Evolutionary conservation across 169 alveolate species (phyloP).

Genomic region (Plasmodium yoelii): DNA sequence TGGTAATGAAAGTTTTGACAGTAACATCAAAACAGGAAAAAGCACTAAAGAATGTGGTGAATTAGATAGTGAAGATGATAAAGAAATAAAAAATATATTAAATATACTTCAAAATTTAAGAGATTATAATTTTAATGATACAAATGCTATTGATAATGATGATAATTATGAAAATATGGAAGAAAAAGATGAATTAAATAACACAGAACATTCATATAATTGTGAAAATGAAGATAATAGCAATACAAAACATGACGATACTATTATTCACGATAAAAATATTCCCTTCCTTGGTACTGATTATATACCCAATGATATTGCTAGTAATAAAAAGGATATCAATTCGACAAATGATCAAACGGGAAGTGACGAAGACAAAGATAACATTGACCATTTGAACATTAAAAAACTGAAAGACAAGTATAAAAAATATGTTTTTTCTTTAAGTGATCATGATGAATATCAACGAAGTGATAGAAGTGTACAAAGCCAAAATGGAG

Average conservation of each 20-base stretch:
- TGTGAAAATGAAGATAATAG: conserved; percentile 18
- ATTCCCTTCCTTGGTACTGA: conserved; percentile 49
- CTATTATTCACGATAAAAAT: conserved; percentile 20
- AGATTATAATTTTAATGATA: conserved; percentile 62
- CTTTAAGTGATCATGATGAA: conserved; percentile 20
- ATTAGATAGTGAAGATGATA: conserved; percentile 53
- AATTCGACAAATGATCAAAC: background rate
- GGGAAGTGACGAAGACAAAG: background rate
- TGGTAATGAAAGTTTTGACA: background rate
- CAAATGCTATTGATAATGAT: conserved; percentile 45
- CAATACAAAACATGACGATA: background rate
- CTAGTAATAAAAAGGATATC: background rate
- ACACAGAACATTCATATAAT: background rate
- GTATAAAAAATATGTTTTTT: conserved; percentile 20
- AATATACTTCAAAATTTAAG: conserved; percentile 49
- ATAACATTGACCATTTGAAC: background rate
- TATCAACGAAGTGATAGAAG: background rate
- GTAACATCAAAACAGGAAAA: background rate
- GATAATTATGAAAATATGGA: conserved; percentile 40
- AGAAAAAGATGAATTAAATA: conserved; percentile 2
- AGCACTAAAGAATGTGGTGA: background rate
- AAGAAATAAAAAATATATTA: conserved; percentile 50
- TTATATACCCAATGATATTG: conserved; percentile 7
- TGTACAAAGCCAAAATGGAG: background rate
- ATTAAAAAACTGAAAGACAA: conserved; percentile 17